Evolutionary conservation across 116 monocot species (phyloP).

Genomic region (Zostera marina): DNA sequence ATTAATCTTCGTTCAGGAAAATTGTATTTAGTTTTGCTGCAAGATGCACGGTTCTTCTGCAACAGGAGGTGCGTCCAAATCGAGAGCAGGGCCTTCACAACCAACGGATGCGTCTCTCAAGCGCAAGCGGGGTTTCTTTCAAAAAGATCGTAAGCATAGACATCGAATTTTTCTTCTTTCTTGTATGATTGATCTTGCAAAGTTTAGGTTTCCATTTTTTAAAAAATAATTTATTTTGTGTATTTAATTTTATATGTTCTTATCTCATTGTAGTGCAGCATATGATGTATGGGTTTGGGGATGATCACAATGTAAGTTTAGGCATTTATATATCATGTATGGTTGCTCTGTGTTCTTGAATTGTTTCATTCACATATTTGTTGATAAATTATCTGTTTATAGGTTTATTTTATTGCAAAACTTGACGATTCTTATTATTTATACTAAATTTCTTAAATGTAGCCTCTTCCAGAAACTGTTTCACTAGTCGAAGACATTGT

Average conservation of each 20-base stretch:
- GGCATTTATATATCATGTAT: too few relatives aligned
- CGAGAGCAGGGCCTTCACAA: slow-evolving; percentile 35
- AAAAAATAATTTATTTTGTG: background rate
- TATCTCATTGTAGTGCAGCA: slow-evolving; percentile 58
- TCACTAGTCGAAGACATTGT: slow-evolving; percentile 89
- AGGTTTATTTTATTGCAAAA: background rate
- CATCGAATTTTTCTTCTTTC: background rate
- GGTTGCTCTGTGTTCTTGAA: too few relatives aligned
- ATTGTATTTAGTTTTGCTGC: too few relatives aligned
- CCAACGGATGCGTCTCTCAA: slow-evolving; percentile 61
- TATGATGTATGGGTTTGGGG: slow-evolving; percentile 99
- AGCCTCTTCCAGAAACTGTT: slow-evolving; percentile 97
- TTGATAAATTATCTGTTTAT: too few relatives aligned
- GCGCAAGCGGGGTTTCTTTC: slow-evolving; percentile 93
- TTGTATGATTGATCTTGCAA: background rate
- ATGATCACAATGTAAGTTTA: slow-evolving; percentile 81
- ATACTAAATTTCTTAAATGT: slow-evolving; percentile 17
- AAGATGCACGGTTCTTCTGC: too few relatives aligned
- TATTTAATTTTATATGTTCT: background rate
- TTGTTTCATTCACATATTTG: too few relatives aligned
- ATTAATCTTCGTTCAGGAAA: too few relatives aligned
- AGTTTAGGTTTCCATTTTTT: background rate
- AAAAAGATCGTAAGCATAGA: slow-evolving; percentile 65
- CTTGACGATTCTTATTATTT: background rate
- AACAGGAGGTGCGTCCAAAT: slow-evolving; percentile 12